Evolutionary conservation across 495 filamentous ascomycete genomes (phyloP).

Genomic region (Neurospora terricola): DNA sequence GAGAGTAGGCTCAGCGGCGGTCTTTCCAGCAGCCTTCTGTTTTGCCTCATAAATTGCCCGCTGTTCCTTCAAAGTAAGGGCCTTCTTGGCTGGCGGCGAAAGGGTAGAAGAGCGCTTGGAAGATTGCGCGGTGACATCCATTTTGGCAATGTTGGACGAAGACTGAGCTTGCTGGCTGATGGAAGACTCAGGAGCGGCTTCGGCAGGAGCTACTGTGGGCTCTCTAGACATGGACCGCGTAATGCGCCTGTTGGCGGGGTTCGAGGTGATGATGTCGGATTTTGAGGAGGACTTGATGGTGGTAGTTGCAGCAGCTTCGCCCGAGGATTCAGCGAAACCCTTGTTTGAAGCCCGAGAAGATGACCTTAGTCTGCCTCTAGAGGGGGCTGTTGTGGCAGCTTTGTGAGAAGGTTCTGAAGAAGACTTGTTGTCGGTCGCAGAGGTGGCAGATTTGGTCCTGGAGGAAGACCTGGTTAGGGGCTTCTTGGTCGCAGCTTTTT

Average conservation of each 20-base stretch:
- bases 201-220: too few species aligned
- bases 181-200: too few species aligned
- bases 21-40: too few species aligned
- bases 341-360: neutral
- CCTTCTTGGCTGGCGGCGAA: neutral
- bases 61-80: too few species aligned
- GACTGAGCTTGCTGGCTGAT: too few species aligned
- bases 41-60: too few species aligned
- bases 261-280: neutral
- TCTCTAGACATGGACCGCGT: neutral
- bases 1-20: too few species aligned
- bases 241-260: neutral
- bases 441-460: neutral
- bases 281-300: neutral
- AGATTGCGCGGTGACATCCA: too few species aligned
- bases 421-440: neutral
- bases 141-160: too few species aligned
- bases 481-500: neutral
- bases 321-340: accelerated
- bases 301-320: neutral
- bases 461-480: neutral
- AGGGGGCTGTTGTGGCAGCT: neutral
- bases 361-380: neutral
- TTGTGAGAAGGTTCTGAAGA: neutral
- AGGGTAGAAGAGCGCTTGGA: too few species aligned